Conservation (phyloP, 257 asterid genomes). For the Datura wrightii region DNA sequence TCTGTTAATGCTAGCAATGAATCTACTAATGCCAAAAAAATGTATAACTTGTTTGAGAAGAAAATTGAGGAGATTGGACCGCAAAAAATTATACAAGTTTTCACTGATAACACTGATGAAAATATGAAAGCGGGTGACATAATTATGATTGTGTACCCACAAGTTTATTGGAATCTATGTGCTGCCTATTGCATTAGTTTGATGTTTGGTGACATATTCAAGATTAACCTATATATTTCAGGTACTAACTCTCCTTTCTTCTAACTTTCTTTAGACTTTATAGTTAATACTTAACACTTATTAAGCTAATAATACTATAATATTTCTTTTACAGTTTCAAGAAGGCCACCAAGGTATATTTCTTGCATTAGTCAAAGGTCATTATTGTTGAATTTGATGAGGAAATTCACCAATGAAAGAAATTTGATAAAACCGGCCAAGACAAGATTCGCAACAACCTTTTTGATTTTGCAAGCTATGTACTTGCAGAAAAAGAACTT, state of each 20-base stretch:
- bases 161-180: too few relatives aligned
- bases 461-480: not conserved
- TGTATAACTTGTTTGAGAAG: not conserved
- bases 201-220: slow-evolving; percentile 2
- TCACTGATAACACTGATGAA: not conserved
- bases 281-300: not conserved
- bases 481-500: not conserved
- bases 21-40: not conserved
- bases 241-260: not conserved
- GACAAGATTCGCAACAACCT: not conserved
- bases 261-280: not conserved
- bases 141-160: not conserved
- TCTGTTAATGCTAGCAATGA: not conserved
- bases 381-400: too few relatives aligned
- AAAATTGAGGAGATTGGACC: too few relatives aligned
- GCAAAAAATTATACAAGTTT: not conserved
- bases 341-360: too few relatives aligned
- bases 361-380: too few relatives aligned
- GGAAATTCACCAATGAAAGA: not conserved
- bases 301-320: not conserved
- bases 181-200: not conserved
- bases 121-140: not conserved
- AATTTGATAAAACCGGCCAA: not conserved
- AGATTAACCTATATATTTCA: not conserved
- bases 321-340: too few relatives aligned